Conservation (phyloP, 805 yeast species). For the Saccharomycopsis fibuligera region DNA sequence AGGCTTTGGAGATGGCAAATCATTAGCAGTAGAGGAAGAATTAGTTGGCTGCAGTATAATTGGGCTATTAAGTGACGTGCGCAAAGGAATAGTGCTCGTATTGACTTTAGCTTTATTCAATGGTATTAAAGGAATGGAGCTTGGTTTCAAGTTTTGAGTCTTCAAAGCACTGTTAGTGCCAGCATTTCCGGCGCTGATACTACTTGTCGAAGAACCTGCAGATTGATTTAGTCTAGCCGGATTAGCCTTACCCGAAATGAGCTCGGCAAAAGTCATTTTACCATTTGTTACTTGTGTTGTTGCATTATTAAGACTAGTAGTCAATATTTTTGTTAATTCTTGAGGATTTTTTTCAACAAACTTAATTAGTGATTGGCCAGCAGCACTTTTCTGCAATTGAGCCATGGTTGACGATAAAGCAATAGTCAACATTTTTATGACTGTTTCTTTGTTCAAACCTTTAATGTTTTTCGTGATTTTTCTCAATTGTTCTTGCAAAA, state of each 20-base stretch:
- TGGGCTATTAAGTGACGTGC: conserved; percentile 6
- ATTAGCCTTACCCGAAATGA: conserved; percentile 23
- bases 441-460: conserved; percentile 71
- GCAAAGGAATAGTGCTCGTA: conserved; percentile 8
- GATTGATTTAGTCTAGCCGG: conserved; percentile 12
- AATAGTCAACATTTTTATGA: conserved; percentile 79
- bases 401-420: conserved; percentile 92
- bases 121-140: conserved; percentile 20
- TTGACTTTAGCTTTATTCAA: conserved; percentile 14
- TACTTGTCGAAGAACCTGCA: conserved; percentile 20
- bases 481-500: conserved; percentile 80
- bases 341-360: conserved; percentile 76
- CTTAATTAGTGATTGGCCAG: conserved; percentile 71
- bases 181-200: conserved; percentile 20
- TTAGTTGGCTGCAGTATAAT: background rate
- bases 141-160: conserved; percentile 9
- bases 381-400: conserved; percentile 77
- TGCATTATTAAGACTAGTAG: conserved; percentile 76
- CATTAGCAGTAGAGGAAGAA: background rate
- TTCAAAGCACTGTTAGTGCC: conserved; percentile 9
- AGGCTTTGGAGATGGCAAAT: too few relatives aligned
- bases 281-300: conserved; percentile 56
- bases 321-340: conserved; percentile 70
- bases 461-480: conserved; percentile 72
- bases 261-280: conserved; percentile 37